Evolutionary conservation across 2,329 filamentous ascomycete species (phyloP), one percentile per base, ranked within the genome.

Genomic region (Fusarium lyarnte): DNA sequence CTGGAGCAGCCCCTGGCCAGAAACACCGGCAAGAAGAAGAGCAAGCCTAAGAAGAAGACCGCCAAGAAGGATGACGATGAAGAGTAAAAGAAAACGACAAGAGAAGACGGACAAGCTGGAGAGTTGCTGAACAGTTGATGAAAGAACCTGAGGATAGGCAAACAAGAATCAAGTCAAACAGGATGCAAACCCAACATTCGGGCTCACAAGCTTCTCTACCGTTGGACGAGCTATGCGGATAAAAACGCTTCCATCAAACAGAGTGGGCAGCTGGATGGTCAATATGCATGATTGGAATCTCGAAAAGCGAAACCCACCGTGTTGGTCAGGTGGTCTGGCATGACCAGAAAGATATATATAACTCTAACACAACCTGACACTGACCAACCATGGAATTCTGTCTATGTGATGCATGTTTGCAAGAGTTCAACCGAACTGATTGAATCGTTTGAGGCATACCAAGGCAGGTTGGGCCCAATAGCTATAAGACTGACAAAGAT

Each of bases 1-100:
- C 89, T 99, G 57, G 94, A 96, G 85, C 93, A 93, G 83, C 95
- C 95, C 36, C 85, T 97, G 77, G 87, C 91, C 74, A 94, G 93
- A 85, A 93, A 93, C 85, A 94, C 95, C 82, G 95, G 94, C 81
- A 94, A 94, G 87, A 96, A 93, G 87, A 95, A 94, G 90, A 94
- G 93, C 89, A 90, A 92, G 87, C 93, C 92, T 84, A 92, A 93
- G 88, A 92, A 92, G 89, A 90, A 89, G 84, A 87, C 88, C 80
- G 80, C 84, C 75, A 85, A 87, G 81, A 85, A 85, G 83, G 79
- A 82, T 58, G 81, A 79, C 19, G 81, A 80, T 43, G 79, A 79
- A 41, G 79, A 79, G 49, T 80, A 77, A 62, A 63, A 77, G 77
- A 46, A 60, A 51, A 45, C 31, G 43, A 57, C 38, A 65, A 60